These are phyloP conservation scores for Ophiosphaerella narmari DNA, from an alignment of 2,329 filamentous ascomycete species.

Conservation along the genomic window DNA sequence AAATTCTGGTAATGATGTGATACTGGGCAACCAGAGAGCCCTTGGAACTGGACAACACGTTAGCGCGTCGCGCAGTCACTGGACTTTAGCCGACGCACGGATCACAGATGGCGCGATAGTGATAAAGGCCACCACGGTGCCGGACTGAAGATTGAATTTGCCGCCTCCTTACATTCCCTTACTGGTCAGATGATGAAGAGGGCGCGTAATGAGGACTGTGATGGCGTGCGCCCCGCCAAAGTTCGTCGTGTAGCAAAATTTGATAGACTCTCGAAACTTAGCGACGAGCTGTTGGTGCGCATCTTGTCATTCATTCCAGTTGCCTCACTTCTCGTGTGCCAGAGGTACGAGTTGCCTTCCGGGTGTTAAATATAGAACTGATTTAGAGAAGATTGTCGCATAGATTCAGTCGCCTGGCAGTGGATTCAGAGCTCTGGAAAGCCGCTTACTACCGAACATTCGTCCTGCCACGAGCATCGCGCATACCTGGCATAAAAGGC, in stretches of 20 bases:
- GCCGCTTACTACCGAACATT: constrained; percentile 85
- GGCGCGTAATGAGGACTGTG: constrained; percentile 32
- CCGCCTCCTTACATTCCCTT: constrained; percentile 8
- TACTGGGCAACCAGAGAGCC: constrained; percentile 10
- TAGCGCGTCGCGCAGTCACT: constrained; percentile 30
- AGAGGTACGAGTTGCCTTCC: constrained; percentile 54
- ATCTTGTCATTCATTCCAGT: constrained; percentile 79
- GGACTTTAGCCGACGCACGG: constrained; percentile 12
- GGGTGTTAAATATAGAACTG: neutral
- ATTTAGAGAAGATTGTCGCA: constrained; percentile 65
- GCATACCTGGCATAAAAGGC: constrained; percentile 69
- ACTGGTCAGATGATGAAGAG: constrained; percentile 43
- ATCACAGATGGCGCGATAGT: constrained; percentile 6
- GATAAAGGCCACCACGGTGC: constrained; percentile 20
- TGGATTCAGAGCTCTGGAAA: constrained; percentile 91
- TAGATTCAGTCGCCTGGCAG: constrained; percentile 72
- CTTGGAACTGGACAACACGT: constrained; percentile 7
- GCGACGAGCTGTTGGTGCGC: constrained; percentile 85
- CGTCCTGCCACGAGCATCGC: constrained; percentile 77
- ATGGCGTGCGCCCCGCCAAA: constrained; percentile 49
- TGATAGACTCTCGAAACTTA: constrained; percentile 74
- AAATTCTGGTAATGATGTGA: constrained; percentile 9
- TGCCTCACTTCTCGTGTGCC: constrained; percentile 66
- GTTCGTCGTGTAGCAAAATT: constrained; percentile 45
- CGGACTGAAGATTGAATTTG: constrained; percentile 9